Evolutionary conservation across 208 protist genomes (phyloP).

Genomic region (Acanthamoeba castellanii): DNA sequence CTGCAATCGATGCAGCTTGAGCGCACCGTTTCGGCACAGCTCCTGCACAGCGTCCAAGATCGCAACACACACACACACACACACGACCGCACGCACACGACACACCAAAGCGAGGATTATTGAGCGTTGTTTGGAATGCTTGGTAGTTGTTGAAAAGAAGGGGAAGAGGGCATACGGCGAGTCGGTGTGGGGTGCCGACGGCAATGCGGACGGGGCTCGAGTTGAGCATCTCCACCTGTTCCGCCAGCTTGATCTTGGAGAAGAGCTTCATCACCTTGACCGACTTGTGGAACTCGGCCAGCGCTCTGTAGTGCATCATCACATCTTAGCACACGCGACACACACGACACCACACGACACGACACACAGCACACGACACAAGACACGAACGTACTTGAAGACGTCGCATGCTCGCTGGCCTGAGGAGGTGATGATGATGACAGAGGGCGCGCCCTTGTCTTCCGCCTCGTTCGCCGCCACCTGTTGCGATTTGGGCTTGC

Average conservation of each 20-base stretch:
- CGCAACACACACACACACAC: not conserved
- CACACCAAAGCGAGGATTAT: not conserved
- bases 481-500: not conserved
- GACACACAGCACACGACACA: not conserved
- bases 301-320: not conserved
- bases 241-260: not conserved
- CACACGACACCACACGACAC: not conserved
- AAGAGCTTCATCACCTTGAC: slow-evolving; percentile 7
- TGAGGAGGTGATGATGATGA: slow-evolving; percentile 40
- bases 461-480: not conserved
- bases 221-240: slow-evolving; percentile 1
- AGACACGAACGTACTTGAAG: not conserved
- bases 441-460: not conserved
- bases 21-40: not conserved
- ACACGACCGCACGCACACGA: too few species aligned
- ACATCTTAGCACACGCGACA: not conserved
- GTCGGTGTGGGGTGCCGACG: not conserved
- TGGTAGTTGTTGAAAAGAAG: not conserved
- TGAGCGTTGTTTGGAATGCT: not conserved
- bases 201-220: not conserved
- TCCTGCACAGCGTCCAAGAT: not conserved
- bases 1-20: slow-evolving; percentile 24
- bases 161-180: not conserved
- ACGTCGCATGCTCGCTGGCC: slow-evolving; percentile 8
- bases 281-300: not conserved